Conservation (phyloP, 1,139 yeast genomes). For the Diutina rugosa region DNA sequence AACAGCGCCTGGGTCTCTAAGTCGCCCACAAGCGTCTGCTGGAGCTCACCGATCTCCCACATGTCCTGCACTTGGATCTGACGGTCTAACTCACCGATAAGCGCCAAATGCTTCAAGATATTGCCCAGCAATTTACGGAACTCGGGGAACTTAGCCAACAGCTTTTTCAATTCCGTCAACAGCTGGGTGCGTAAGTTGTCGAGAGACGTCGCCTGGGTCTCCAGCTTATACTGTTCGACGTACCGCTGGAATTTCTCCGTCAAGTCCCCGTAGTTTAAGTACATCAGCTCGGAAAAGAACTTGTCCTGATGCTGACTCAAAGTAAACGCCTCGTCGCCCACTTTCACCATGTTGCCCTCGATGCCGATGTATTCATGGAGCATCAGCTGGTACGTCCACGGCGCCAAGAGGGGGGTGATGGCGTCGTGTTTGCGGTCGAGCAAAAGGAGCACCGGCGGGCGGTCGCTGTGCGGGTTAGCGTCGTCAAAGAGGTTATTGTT, state of each 20-base stretch:
- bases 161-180: constrained; percentile 77
- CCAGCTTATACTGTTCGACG: constrained; percentile 70
- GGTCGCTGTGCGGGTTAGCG: constrained; percentile 40
- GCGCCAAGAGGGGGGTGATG: constrained; percentile 77
- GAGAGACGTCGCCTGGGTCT: constrained; percentile 57
- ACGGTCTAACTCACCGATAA: constrained; percentile 74
- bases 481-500: constrained; percentile 55
- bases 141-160: constrained; percentile 88
- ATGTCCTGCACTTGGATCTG: constrained; percentile 47
- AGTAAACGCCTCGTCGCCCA: constrained; percentile 25
- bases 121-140: constrained; percentile 78
- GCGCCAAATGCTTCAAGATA: constrained; percentile 86
- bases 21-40: constrained; percentile 70
- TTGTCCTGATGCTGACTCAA: constrained; percentile 43
- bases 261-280: constrained; percentile 84
- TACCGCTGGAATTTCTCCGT: constrained; percentile 81
- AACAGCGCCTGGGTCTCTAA: constrained; percentile 22
- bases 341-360: constrained; percentile 62
- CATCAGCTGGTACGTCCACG: constrained; percentile 99
- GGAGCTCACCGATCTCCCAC: constrained; percentile 83
- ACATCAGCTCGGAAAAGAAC: constrained; percentile 72
- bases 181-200: constrained; percentile 50
- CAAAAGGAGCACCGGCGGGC: constrained; percentile 65
- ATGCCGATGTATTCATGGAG: constrained; percentile 85
- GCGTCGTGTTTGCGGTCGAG: constrained; percentile 86